Base-by-base conservation (phyloP, 2,329 filamentous ascomycete genomes). In the Fusarium continuum region DNA sequence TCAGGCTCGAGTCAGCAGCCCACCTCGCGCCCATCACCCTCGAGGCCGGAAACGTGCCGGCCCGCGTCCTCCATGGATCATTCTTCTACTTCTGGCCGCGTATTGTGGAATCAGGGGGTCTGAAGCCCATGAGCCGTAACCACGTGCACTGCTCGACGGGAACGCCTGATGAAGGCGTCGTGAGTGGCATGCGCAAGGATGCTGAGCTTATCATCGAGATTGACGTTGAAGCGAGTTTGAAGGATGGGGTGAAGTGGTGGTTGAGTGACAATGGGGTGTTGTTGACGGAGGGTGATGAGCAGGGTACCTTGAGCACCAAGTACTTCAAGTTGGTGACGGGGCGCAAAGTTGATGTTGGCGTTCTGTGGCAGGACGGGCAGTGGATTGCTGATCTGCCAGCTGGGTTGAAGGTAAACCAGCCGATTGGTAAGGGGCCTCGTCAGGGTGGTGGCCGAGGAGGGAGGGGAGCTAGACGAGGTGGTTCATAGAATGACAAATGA, bases 81-180 rank as follows among this genome's bases (percentile, higher is more conserved):
- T 96, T 93, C 73, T 91, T 93, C 69, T 85, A 85, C 13, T 90
- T 90, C 17, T 97, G 93, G 90, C 79, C 84, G 1, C 72, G 82
- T 10, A 98, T 99, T 59, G 76, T 93, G 10, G 81, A 82, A n/a
- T 82, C 85, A 0, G 93, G 93, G 5, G 93, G 94, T 0, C 78
- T 99, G 55, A 88, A 86, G 68, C 84, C 83, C 55, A 98, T 98
- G 95, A 82, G 81, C 0, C 79, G 95, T 49, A 96, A 91, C 63
- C 94, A 98, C 72, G 89, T 98, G 23, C 95, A 99, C 77, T 97
- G 95, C 73, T 91, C 91, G 3, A 86, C 87, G 6, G 92, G 91
- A 0, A 79, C 93, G 11, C 88, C 91, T 0, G 80, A 77, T 44
- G 77, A 76, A 11, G 76, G 72, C 4, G 90, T 93, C 3, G 84